Conservation (phyloP, 1,284 basidiomycete genomes). For the Amylostereum chailletii region DNA sequence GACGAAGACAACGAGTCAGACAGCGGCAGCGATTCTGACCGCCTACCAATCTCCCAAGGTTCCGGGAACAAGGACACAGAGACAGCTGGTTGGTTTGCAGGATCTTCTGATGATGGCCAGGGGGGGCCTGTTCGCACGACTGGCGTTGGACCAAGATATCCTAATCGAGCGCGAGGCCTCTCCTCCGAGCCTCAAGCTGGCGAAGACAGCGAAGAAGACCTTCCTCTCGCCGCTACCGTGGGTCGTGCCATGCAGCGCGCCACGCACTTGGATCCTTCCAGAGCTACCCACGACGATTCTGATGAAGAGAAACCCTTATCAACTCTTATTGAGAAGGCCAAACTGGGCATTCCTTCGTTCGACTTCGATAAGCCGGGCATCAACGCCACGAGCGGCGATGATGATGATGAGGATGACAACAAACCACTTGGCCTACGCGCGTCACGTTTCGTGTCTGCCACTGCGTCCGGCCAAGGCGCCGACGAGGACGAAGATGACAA, state of each 20-base stretch:
- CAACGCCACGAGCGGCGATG: slow-evolving; percentile 8
- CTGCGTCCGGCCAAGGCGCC: slow-evolving; percentile 10
- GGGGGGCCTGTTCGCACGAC: slow-evolving; percentile 40
- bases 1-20: slow-evolving; percentile 39
- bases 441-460: slow-evolving; percentile 29
- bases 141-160: slow-evolving; percentile 44
- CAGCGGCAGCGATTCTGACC: slow-evolving; percentile 39
- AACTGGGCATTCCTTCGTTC: slow-evolving; percentile 34
- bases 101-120: slow-evolving; percentile 55
- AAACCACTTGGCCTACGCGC: slow-evolving; percentile 58
- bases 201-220: slow-evolving; percentile 64
- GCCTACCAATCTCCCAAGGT: slow-evolving; percentile 7
- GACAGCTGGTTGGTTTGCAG: slow-evolving; percentile 45
- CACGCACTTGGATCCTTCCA: slow-evolving; percentile 18
- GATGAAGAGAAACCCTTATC: slow-evolving; percentile 72
- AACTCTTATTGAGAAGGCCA: slow-evolving; percentile 45
- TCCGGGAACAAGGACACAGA: slow-evolving; percentile 17
- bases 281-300: slow-evolving; percentile 32
- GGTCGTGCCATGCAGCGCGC: slow-evolving; percentile 36
- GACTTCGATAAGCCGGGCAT: slow-evolving; percentile 25
- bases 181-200: slow-evolving; percentile 19
- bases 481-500: slow-evolving; percentile 34
- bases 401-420: slow-evolving; percentile 59
- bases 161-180: slow-evolving; percentile 19
- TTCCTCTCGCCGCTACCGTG: slow-evolving; percentile 63